Base-by-base conservation (phyloP, 345 rosid species). In the Gossypium bickii region DNA sequence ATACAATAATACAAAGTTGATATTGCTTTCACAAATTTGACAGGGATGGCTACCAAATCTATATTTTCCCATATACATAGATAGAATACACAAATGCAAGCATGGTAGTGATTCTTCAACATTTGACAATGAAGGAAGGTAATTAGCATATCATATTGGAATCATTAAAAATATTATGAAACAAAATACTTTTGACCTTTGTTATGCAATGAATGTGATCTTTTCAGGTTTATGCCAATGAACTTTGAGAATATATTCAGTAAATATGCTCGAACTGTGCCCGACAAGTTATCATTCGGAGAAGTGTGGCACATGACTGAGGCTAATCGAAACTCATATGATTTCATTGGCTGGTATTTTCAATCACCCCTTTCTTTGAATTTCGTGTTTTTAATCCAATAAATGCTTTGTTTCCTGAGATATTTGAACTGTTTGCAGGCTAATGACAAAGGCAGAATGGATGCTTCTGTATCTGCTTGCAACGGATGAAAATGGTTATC, bases 51-150 rank as follows among this genome's bases (percentile, higher is more conserved):
- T 90, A 22, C 98, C 98, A 20, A 81, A 88, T 70, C 97, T 82
- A 12, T 44, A 85, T 51, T 82, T 90, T 7, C 96, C 98, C 10
- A 82, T 92, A 24, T 85, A 90, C 79, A 85, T 93, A 34, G 61
- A 71, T 68, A 93, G 86, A 84, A 84, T 93, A 48, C 95, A 91
- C 85, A 91, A 78, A 80, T 84, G 76, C 74, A 91, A 92, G 74
- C 97, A 92, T 41, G 96, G 97, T 34, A 34, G 41, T 34, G 41
- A 34, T 34, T 34, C 41, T 5, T 34, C 41, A 1, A 34, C 41
- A 34, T 5, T 87, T 43, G 98, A 92, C 82, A 89, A 92, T 1
- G 97, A 92, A 84, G 97, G 98, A 85, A 88, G 97, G 92, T 51
- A 51, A 51, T 87, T 58, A 11, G 20, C 49, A 56, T 4, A 51